These are phyloP conservation scores for Thecaphora frezii DNA, from an alignment of 1,284 basidiomycete genomes.

Conservation along the genomic window DNA sequence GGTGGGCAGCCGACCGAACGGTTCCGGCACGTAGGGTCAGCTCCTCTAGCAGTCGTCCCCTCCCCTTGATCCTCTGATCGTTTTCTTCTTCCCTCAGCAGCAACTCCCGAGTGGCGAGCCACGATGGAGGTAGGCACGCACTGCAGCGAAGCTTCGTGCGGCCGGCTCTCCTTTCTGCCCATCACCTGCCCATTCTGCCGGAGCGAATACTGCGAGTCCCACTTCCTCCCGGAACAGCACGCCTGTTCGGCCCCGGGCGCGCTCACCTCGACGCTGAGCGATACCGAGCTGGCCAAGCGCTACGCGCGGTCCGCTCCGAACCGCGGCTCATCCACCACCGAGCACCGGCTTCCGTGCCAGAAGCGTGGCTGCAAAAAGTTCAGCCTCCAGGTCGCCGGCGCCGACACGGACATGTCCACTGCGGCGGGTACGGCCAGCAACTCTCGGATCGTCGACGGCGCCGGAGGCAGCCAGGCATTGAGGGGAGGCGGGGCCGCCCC, in stretches of 20 bases:
- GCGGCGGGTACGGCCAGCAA: not conserved
- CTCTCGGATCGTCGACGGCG: not conserved
- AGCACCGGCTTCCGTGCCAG: slow-evolving; percentile 45
- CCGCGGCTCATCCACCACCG: slow-evolving; percentile 13
- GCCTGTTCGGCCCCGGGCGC: slow-evolving; percentile 25
- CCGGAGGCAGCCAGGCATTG: not conserved
- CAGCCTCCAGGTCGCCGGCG: slow-evolving; percentile 38
- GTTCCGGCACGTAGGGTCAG: no score
- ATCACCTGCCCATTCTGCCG: slow-evolving; percentile 39
- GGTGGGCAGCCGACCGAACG: no score
- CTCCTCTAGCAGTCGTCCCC: no score
- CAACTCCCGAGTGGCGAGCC: no score
- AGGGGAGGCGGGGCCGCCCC: no score
- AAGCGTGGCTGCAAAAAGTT: slow-evolving; percentile 42
- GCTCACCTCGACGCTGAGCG: slow-evolving; percentile 18
- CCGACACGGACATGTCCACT: not conserved
- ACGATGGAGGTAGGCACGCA: slow-evolving; percentile 43
- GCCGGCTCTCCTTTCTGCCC: slow-evolving; percentile 44
- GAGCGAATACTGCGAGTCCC: slow-evolving; percentile 38
- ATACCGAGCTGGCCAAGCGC: slow-evolving; percentile 21
- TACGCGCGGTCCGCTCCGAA: slow-evolving; percentile 3
- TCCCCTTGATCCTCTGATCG: no score
- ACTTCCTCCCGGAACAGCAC: slow-evolving; percentile 43
- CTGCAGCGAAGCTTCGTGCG: slow-evolving; percentile 31
- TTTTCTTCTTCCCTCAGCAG: no score